Percentiles rank a stretch among this genome's conserved stretches.
Conservation (phyloP, 345 rosid species). For the Euphorbia pulcherrima region DNA sequence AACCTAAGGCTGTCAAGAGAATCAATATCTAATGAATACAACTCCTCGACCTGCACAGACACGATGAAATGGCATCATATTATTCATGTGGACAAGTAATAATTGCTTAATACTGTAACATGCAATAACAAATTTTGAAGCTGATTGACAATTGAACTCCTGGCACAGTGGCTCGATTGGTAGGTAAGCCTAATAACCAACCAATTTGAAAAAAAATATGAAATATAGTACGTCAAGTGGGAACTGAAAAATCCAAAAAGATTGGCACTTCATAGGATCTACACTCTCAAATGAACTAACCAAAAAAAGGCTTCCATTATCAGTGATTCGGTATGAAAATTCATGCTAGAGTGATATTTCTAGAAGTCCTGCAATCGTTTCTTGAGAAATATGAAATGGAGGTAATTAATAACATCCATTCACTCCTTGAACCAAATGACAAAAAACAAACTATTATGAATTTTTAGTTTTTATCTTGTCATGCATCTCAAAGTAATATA, state of each 20-base stretch:
- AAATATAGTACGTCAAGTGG: not conserved
- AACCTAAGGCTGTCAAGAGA: conserved; percentile 82
- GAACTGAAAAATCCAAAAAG: not conserved
- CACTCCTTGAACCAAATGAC: not conserved
- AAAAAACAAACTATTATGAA: not conserved
- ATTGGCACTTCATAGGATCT: not conserved
- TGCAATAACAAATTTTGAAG: not conserved
- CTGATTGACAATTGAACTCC: not conserved
- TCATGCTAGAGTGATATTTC: no score
- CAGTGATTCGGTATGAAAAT: no score
- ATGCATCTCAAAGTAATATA: not conserved
- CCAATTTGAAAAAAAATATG: not conserved
- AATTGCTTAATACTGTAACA: not conserved
- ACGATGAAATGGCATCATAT: conserved; percentile 7
- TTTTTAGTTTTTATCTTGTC: no score
- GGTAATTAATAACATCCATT: not conserved
- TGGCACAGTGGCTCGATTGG: not conserved
- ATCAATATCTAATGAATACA: conserved; percentile 88
- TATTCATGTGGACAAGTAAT: not conserved
- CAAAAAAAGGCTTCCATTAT: not conserved
- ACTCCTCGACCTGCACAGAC: conserved; percentile 75
- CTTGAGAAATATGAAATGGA: not conserved
- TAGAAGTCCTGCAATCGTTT: no score
- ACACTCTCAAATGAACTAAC: not conserved
- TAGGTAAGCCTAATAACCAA: not conserved